Percentiles rank a stretch among this genome's conserved stretches.
Conservation (phyloP, 2,329 filamentous ascomycete genomes). For the Onygenales sp. region DNA sequence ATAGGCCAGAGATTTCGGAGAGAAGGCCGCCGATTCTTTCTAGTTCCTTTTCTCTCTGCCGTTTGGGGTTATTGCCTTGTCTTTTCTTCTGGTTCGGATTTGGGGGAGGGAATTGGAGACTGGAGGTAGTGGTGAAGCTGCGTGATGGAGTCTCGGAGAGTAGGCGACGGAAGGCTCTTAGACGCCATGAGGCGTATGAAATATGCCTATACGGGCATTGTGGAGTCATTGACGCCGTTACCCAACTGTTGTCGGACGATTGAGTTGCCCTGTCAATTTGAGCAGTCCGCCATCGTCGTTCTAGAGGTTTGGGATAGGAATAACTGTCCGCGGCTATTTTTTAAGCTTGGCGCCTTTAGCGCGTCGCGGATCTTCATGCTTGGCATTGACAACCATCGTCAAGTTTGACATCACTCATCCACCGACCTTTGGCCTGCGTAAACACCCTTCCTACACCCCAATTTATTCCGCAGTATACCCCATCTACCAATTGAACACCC, state of each 20-base stretch:
- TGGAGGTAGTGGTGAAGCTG: constrained; percentile 11
- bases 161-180: constrained; percentile 18
- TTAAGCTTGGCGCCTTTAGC: neutral
- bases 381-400: neutral
- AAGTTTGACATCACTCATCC: neutral
- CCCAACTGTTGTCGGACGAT: neutral
- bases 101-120: constrained; percentile 1
- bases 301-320: neutral
- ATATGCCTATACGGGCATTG: constrained; percentile 9
- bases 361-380: neutral
- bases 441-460: neutral
- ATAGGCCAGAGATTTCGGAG: neutral
- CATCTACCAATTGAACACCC: neutral
- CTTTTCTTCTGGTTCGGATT: constrained; percentile 1
- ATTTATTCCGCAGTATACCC: neutral
- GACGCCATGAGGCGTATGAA: constrained; percentile 25
- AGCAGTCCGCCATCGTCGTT: neutral
- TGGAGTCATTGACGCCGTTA: neutral
- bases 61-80: neutral
- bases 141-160: constrained; percentile 7
- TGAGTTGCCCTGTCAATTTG: neutral
- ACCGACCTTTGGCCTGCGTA: too few species aligned
- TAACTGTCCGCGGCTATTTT: too few species aligned
- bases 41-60: neutral
- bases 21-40: neutral